Evolutionary conservation across 2,329 filamentous ascomycete species (phyloP), one percentile per base, ranked within the genome.

Genomic region (Verticillium longisporum): DNA sequence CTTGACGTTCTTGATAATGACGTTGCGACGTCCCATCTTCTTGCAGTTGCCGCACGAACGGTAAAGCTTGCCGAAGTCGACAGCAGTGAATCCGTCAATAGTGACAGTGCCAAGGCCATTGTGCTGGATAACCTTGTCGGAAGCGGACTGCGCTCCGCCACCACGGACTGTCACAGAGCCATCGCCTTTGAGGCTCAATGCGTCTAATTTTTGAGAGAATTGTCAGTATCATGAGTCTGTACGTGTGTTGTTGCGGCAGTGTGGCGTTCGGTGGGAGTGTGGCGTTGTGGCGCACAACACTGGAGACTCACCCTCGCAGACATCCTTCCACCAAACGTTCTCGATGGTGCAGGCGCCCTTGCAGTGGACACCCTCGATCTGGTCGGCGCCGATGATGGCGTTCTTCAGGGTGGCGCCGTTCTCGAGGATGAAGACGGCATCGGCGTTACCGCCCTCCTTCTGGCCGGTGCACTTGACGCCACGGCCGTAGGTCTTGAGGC

Each of bases 291-390:
- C 34, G 34, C 13, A 10, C 9, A 36, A 36, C 2, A 36, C 13
- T 7, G 13, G 13, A 36, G 34, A 36, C 34, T 6, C 7, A 36
- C 34, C 63, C 58, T 80, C 77, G 62, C 78, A 80, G 56, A 80
- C 77, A 33, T 78, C 74, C 59, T 77, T 74, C 62, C 79, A 82
- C 79, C 79, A 82, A 53, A 81, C 80, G n/a, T 75, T 77, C 64
- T 76, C 70, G 9, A 80, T 66, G 2, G 67, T 78, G 66, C 78
- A 80, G 1, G 70, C 56, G 2, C 78, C 78, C 38, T 72, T 64
- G 68, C 78, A 80, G 70, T 80, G 77, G 4, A 80, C 71, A 33
- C 78, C 78, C 66, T 80, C 78, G n/a, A 68, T 69, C 61, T 80
- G 77, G 66, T 78, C 70, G 32, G 71, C 68, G 36, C 78, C 78